Conservation (phyloP, 2,329 filamentous ascomycete genomes). For the Hypoxylon sp. region DNA sequence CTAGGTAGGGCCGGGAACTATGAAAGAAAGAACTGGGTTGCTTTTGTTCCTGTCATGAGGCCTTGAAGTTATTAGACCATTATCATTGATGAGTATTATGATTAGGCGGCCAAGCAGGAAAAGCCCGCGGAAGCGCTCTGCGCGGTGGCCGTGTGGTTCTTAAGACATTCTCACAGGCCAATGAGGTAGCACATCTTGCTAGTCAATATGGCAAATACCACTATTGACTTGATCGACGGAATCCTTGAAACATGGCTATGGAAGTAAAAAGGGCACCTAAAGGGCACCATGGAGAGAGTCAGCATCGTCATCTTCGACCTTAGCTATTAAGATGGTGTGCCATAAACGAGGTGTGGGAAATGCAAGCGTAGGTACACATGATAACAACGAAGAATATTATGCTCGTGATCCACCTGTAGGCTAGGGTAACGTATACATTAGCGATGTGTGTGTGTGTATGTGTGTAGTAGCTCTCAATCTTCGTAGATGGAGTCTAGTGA, state of each 20-base stretch:
- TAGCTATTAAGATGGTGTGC: not conserved
- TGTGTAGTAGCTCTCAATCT: not conserved
- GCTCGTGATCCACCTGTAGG: slow-evolving; percentile 1
- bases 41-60: slow-evolving; percentile 32
- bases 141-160: slow-evolving; percentile 30
- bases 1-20: slow-evolving; percentile 17
- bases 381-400: not conserved
- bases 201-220: slow-evolving; percentile 23
- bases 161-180: slow-evolving; percentile 24
- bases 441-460: not conserved
- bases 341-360: slow-evolving; percentile 10
- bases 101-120: slow-evolving; percentile 18
- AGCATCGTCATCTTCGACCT: slow-evolving; percentile 18
- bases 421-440: not conserved
- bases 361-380: slow-evolving; percentile 1
- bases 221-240: slow-evolving; percentile 29
- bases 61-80: slow-evolving; percentile 22
- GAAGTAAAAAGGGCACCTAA: slow-evolving; percentile 35
- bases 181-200: slow-evolving; percentile 12
- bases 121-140: slow-evolving; percentile 6
- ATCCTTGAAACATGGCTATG: slow-evolving; percentile 24
- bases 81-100: not conserved
- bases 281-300: slow-evolving; percentile 21
- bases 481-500: slow-evolving; percentile 2
- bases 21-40: slow-evolving; percentile 22